Conservation (phyloP, 768 basidiomycete genomes). For the Candolleomyces eurysporus region DNA sequence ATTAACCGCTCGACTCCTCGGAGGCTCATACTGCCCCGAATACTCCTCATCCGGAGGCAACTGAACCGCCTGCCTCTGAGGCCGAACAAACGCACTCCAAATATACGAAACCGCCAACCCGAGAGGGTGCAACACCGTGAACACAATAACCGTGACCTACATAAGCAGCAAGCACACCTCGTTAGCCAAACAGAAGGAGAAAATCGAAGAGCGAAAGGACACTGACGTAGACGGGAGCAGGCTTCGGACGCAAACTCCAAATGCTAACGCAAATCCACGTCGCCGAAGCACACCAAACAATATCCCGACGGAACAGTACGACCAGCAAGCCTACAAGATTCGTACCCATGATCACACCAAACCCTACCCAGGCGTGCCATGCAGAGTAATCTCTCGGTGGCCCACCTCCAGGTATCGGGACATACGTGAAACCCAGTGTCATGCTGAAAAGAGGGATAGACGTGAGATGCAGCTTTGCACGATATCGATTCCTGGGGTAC, state of each 20-base stretch:
- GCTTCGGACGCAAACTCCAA: constrained; percentile 61
- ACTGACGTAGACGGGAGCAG: constrained; percentile 62
- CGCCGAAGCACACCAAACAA: constrained; percentile 74
- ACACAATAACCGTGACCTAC: constrained; percentile 59
- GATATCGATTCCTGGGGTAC: constrained; percentile 16
- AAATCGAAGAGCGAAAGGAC: background rate
- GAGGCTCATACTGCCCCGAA: constrained; percentile 17
- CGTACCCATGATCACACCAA: constrained; percentile 62
- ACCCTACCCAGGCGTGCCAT: constrained; percentile 69
- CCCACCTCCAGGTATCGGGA: constrained; percentile 39
- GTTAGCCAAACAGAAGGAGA: background rate
- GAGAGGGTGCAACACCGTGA: constrained; percentile 68
- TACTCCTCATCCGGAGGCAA: constrained; percentile 23
- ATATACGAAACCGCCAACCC: constrained; percentile 46
- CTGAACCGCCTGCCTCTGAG: constrained; percentile 11
- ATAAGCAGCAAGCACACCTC: background rate
- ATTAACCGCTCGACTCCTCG: background rate
- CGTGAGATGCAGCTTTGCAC: background rate
- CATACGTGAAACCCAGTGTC: constrained; percentile 63
- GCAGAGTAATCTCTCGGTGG: constrained; percentile 51
- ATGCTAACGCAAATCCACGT: constrained; percentile 72
- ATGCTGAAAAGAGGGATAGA: constrained; percentile 43
- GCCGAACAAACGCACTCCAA: constrained; percentile 33
- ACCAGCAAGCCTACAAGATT: constrained; percentile 61
- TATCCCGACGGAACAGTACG: constrained; percentile 55